phyloP scores from a whole-genome alignment of 345 rosid genomes.

The Sonneratia alba region DNA sequence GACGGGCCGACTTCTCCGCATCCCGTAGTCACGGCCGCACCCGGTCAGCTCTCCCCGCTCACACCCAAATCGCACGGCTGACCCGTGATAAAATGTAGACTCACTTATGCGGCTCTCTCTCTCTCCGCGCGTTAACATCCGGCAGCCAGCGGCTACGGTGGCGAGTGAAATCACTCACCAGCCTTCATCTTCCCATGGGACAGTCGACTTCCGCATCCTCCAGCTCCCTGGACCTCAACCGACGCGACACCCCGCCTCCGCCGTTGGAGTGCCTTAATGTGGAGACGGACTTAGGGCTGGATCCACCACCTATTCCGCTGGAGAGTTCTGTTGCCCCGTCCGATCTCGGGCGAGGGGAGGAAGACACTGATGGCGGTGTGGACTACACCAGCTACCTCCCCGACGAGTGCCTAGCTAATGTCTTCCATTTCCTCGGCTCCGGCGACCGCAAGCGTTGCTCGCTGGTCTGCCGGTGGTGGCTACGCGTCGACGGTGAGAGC shows the following conservation, averaged over 20 bases:
- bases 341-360: background rate
- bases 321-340: background rate
- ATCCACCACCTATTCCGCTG: background rate
- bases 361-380: slow-evolving; percentile 12
- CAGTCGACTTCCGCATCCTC: slow-evolving; percentile 5
- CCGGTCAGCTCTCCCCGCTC: background rate
- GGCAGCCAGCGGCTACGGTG: background rate
- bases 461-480: slow-evolving; percentile 69
- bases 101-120: background rate
- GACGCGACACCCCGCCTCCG: slow-evolving; percentile 2
- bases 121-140: background rate
- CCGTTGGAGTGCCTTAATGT: background rate
- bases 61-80: background rate
- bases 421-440: slow-evolving; percentile 62
- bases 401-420: slow-evolving; percentile 69
- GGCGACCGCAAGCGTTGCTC: slow-evolving; percentile 68
- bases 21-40: background rate
- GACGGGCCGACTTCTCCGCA: background rate
- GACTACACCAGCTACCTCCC: slow-evolving; percentile 46
- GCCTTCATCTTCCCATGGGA: slow-evolving; percentile 5
- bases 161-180: background rate
- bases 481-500: slow-evolving; percentile 59
- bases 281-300: background rate
- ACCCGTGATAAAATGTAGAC: background rate
- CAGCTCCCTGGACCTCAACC: background rate